Base-by-base conservation (phyloP, 192 early-diverging fungal species). In the Rhizoclosmatium sp. region DNA sequence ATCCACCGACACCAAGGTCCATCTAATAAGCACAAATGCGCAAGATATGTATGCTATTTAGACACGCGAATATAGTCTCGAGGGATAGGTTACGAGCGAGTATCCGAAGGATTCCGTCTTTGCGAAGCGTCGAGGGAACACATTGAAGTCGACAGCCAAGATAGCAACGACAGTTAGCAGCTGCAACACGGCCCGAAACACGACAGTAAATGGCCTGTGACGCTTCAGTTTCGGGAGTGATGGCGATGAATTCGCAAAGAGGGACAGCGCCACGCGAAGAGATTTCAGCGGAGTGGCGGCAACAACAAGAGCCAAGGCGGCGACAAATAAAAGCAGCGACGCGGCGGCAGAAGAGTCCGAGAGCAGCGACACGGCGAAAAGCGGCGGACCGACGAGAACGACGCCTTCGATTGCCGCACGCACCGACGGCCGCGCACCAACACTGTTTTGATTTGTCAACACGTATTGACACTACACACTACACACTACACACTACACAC, bases 1-100 rank as follows among this genome's bases (percentile, higher is more conserved):
- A 96, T 12, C 93, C 92, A 40, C 96, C 97, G 31, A 97, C 95
- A 0, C 96, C 96, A 3, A 96, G 81, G 85, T 98, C 97, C 97
- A 98, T 98, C 93, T 94, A 72, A 79, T 23, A 14, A 31, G 12
- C 14, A 31, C 39, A 12, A 65, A 65, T 12, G 41, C 19, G n/a
- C 14, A 39, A n/a, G 39, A 31, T 39, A 14, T 65, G 64, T 21
- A 58, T 58, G 56, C 14, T 16, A 58, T 21, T 14, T 14, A 16
- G 21, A 58, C 12, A 16, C n/a, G 56, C 56, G 21, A 21, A 16
- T 54, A 3, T 5, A 23, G 2, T 7, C 47, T 31, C 39, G 10
- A 48, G n/a, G 2, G 45, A 70, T 82, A 82, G 85, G 94, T 92
- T 75, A 31, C 31, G 31, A 99, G 80, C 7, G 96, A 96, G 2